Percentiles rank a stretch among this genome's conserved stretches.
These are phyloP conservation scores for Penicillium lagena DNA, from an alignment of 495 filamentous ascomycete genomes.

Conservation along the genomic window DNA sequence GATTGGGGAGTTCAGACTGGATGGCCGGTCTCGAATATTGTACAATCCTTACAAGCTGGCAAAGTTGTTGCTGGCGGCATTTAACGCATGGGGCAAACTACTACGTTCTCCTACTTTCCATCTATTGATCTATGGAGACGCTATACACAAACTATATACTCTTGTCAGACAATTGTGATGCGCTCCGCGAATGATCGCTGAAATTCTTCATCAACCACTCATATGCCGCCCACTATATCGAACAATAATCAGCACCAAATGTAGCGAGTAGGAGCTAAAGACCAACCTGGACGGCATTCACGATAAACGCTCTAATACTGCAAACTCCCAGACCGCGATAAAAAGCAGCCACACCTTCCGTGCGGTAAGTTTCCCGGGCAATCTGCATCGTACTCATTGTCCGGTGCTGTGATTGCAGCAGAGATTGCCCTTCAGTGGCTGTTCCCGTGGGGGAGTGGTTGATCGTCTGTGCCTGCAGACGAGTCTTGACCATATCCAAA, in stretches of 20 bases:
- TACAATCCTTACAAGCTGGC: not conserved
- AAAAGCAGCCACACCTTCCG: constrained; percentile 61
- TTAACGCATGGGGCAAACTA: no score
- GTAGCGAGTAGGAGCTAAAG: not conserved
- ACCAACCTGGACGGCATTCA: constrained; percentile 60
- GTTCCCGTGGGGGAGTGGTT: constrained; percentile 9
- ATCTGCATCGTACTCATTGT: constrained; percentile 53
- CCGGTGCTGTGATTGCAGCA: constrained; percentile 9
- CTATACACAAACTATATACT: no score
- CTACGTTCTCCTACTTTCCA: no score
- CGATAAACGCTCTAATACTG: constrained; percentile 75
- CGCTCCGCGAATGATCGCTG: constrained; percentile 4
- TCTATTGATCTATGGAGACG: no score
- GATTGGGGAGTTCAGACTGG: constrained; percentile 3
- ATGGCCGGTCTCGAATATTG: constrained; percentile 1
- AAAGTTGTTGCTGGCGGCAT: no score
- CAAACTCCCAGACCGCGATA: constrained; percentile 74
- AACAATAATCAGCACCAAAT: constrained; percentile 1
- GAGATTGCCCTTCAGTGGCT: constrained; percentile 25
- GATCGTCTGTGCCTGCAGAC: constrained; percentile 64
- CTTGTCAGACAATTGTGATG: no score
- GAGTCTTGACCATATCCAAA: constrained; percentile 82
- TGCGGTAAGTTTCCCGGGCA: constrained; percentile 54
- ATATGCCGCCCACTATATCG: constrained; percentile 69
- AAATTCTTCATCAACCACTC: constrained; percentile 67